phyloP scores from a whole-genome alignment of 805 yeast genomes.

The Lachancea thermotolerans region DNA sequence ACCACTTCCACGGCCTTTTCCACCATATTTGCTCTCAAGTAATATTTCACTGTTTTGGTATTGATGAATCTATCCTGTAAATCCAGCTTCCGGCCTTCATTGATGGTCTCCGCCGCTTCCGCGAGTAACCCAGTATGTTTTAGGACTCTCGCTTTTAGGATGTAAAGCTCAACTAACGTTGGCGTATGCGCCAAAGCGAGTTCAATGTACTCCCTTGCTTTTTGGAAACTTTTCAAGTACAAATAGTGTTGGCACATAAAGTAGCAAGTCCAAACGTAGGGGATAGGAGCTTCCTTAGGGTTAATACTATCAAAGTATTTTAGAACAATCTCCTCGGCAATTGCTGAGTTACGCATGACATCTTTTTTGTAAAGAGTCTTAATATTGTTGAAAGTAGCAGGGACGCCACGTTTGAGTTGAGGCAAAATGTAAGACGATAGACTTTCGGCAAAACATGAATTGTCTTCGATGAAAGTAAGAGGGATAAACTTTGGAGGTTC shows the following conservation, averaged over 20 bases:
- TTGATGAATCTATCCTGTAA: constrained; percentile 89
- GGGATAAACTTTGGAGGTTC: constrained; percentile 80
- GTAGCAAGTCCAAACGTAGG: constrained; percentile 58
- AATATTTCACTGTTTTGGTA: constrained; percentile 79
- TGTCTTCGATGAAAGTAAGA: constrained; percentile 58
- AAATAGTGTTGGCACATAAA: constrained; percentile 76
- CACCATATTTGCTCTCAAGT: constrained; percentile 64
- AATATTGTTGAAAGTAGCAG: constrained; percentile 80
- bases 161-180: constrained; percentile 73
- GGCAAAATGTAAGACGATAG: constrained; percentile 48
- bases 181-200: constrained; percentile 68
- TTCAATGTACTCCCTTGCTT: constrained; percentile 54
- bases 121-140: constrained; percentile 60
- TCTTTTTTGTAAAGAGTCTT: constrained; percentile 65
- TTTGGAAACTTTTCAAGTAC: constrained; percentile 42
- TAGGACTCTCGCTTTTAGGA: constrained; percentile 71
- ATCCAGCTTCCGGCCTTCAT: constrained; percentile 67
- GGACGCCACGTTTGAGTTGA: constrained; percentile 75
- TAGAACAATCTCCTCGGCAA: constrained; percentile 48
- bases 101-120: constrained; percentile 60
- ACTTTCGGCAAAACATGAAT: constrained; percentile 36
- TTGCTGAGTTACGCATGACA: constrained; percentile 28
- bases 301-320: constrained; percentile 37
- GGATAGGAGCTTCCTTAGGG: constrained; percentile 30
- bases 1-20: constrained; percentile 69